Evolutionary conservation across 177 flowering plant species (phyloP), one percentile per base, ranked within the genome.

Genomic region (Vitis hybrid): DNA sequence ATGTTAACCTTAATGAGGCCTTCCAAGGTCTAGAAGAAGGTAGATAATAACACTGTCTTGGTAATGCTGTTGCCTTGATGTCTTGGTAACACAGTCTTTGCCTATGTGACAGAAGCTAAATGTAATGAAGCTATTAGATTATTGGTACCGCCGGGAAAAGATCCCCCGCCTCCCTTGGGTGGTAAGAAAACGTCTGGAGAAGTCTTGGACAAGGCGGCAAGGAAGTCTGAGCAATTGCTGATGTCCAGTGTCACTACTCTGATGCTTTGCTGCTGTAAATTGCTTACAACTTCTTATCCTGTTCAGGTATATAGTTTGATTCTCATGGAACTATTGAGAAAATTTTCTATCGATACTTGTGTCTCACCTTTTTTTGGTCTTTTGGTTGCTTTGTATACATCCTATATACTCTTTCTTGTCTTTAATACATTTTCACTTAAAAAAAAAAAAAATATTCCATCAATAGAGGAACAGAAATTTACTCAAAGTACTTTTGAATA

Each of bases 1-100:
- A 88, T 73, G 64, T 11, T 61, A 76, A 83, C 60, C 73, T 96
- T 74, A 88, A 78, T 80, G 85, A 80, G 73, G 81, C 78, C 44
- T 91, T 96, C 64, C 89, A 89, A 80, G 92, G 95, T 66, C 74
- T 91, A 31, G 98, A 94, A 79, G 94, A 88, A 81, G 99, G 99
- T 92, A 85, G 15, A 49, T 19, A 20, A 14, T 74, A 44, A n/a
- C 11, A n/a, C 49, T 24, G 19, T 59, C 56, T 18, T 71, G n/a
- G 47, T 66, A 19, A 55, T 70, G 67, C 18, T 76, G 28, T 61
- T 69, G 11, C 14, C 47, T 8, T 67, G 24, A 44, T 49, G 51
- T 67, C 2, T 62, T n/a, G n/a, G 15, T 59, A 12, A 49, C 12
- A 24, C 50, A 17, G 17, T n/a, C 52, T 24, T 59, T 55, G 11